phyloP scores from a whole-genome alignment of 768 basidiomycete species.

The Podaxis sp. region DNA sequence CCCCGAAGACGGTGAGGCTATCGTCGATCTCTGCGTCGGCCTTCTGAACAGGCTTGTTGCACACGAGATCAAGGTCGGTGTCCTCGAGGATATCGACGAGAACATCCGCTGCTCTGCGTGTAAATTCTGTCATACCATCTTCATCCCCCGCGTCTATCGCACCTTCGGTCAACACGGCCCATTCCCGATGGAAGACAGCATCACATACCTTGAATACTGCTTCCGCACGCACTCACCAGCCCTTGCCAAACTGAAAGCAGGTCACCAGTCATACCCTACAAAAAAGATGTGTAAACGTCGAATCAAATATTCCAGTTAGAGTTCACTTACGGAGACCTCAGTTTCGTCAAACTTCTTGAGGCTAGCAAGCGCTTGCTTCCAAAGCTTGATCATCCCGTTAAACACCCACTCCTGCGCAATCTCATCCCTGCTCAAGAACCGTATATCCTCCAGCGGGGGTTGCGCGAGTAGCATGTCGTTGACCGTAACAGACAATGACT shows the following conservation, averaged over 20 bases:
- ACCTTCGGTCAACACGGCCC: slow-evolving; percentile 11
- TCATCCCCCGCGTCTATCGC: slow-evolving; percentile 44
- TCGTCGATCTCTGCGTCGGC: not conserved
- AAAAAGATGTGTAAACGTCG: not conserved
- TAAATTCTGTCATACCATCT: slow-evolving; percentile 37
- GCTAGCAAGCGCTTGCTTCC: slow-evolving; percentile 46
- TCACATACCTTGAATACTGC: slow-evolving; percentile 43
- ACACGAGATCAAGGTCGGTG: slow-evolving; percentile 38
- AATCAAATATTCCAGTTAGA: slow-evolving; percentile 3
- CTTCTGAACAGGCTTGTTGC: slow-evolving; percentile 12
- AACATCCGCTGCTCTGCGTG: slow-evolving; percentile 38
- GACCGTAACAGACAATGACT: slow-evolving; percentile 11
- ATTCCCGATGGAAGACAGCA: not conserved
- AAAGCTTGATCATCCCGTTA: slow-evolving; percentile 49
- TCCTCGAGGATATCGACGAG: slow-evolving; percentile 52
- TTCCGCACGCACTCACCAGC: slow-evolving; percentile 50
- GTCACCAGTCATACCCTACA: slow-evolving; percentile 34
- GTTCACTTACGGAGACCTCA: slow-evolving; percentile 50
- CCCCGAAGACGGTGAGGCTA: not conserved
- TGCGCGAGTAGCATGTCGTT: slow-evolving; percentile 34
- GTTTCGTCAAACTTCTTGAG: slow-evolving; percentile 46
- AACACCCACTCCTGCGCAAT: slow-evolving; percentile 53
- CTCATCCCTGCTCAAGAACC: slow-evolving; percentile 58
- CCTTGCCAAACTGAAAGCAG: slow-evolving; percentile 58
- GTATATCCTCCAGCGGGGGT: slow-evolving; percentile 55